Evolutionary conservation across 805 yeast genomes (phyloP).

Genomic region (Nakazawaea ambrosiae): DNA sequence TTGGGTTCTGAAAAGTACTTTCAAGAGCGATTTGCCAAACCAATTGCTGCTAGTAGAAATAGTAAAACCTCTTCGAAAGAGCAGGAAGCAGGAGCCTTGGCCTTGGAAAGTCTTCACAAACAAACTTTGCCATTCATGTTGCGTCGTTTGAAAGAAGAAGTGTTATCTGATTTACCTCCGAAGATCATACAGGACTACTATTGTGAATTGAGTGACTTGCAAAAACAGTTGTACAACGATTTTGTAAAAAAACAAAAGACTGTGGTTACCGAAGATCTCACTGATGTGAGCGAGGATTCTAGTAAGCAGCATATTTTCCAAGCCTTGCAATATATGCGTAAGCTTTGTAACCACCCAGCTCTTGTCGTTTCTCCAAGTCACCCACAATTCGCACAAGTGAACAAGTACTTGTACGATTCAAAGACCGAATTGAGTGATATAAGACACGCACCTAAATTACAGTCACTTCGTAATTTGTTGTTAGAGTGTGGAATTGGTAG

Average conservation of each 20-base stretch:
- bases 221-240: slow-evolving; percentile 79
- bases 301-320: slow-evolving; percentile 92
- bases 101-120: slow-evolving; percentile 91
- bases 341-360: slow-evolving; percentile 94
- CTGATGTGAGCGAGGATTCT: slow-evolving; percentile 27
- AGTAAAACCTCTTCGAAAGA: slow-evolving; percentile 86
- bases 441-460: slow-evolving; percentile 83
- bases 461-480: slow-evolving; percentile 73
- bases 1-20: slow-evolving; percentile 91
- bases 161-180: slow-evolving; percentile 92
- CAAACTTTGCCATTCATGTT: slow-evolving; percentile 95
- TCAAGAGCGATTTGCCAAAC: slow-evolving; percentile 94
- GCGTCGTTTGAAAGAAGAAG: slow-evolving; percentile 94
- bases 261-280: slow-evolving; percentile 58
- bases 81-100: slow-evolving; percentile 95
- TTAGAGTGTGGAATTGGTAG: slow-evolving; percentile 89
- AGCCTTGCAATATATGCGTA: slow-evolving; percentile 94
- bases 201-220: slow-evolving; percentile 90
- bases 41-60: slow-evolving; percentile 89
- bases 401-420: slow-evolving; percentile 47
- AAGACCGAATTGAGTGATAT: slow-evolving; percentile 62
- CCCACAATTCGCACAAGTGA: slow-evolving; percentile 73
- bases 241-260: slow-evolving; percentile 82
- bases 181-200: slow-evolving; percentile 97
- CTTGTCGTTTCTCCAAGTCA: slow-evolving; percentile 76